These are phyloP conservation scores for Tricholoma bakamatsutake DNA, from an alignment of 768 basidiomycete genomes.

Conservation along the genomic window DNA sequence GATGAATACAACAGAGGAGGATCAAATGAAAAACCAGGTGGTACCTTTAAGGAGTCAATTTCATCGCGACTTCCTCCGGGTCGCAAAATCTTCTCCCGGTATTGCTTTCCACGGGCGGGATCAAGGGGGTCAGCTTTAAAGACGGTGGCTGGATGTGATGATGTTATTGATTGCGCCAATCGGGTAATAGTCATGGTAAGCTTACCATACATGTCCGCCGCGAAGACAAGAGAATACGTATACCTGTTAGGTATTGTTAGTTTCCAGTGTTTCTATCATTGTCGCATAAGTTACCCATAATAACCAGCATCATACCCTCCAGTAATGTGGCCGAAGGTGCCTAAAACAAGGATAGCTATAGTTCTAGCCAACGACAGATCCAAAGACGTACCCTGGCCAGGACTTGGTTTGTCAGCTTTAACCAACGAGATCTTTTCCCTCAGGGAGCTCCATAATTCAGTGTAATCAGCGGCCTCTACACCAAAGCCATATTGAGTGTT, in stretches of 20 bases:
- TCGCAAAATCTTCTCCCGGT: conserved; percentile 70
- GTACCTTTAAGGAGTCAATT: conserved; percentile 68
- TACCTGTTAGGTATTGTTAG: conserved; percentile 29
- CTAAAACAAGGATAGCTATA: conserved; percentile 17
- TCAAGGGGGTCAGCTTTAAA: conserved; percentile 78
- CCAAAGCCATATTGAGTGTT: conserved; percentile 1
- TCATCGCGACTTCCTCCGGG: conserved; percentile 80
- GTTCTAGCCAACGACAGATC: not conserved
- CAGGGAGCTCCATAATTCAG: conserved; percentile 72
- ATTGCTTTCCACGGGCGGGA: conserved; percentile 56
- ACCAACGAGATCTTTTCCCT: conserved; percentile 67
- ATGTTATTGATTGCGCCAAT: not conserved
- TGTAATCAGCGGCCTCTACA: conserved; percentile 62
- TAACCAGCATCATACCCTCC: conserved; percentile 69
- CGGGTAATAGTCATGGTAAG: not conserved
- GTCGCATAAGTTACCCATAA: conserved; percentile 44
- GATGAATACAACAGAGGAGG: not conserved
- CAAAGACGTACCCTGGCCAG: conserved; percentile 53
- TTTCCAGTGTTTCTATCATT: not conserved
- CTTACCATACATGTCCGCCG: conserved; percentile 52
- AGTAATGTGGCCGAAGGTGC: conserved; percentile 69
- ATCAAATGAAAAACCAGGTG: not conserved
- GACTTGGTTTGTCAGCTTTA: conserved; percentile 48
- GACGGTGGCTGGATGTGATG: conserved; percentile 44
- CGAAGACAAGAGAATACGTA: conserved; percentile 68